These are phyloP conservation scores for Ambrosia artemisiifolia DNA, from an alignment of 129 eudicot species.

Conservation along the genomic window DNA sequence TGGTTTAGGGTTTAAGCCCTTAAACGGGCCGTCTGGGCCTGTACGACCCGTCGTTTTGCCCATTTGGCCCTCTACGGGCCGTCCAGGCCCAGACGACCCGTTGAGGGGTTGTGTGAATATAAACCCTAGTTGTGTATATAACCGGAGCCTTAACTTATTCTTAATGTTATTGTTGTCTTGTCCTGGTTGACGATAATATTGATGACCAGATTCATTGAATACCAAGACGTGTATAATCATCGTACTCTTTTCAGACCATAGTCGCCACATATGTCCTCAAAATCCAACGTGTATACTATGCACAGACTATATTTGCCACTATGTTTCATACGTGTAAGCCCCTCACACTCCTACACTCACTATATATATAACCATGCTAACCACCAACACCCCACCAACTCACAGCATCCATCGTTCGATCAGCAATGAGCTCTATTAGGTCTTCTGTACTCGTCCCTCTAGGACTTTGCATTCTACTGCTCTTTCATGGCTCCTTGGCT, in stretches of 20 bases:
- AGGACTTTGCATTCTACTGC: conserved; percentile 30
- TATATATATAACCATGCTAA: conserved; percentile 19
- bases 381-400: conserved; percentile 20
- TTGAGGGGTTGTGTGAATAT: too few species aligned
- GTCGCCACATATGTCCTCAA: conserved; percentile 15
- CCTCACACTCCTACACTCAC: background rate
- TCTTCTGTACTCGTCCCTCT: conserved; percentile 27
- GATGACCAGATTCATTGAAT: background rate
- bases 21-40: too few species aligned
- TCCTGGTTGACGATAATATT: too few species aligned
- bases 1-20: too few species aligned
- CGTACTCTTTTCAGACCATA: background rate
- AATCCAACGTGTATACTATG: conserved; percentile 22
- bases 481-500: conserved; percentile 44
- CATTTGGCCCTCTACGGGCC: too few species aligned
- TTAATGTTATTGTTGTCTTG: too few species aligned
- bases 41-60: too few species aligned
- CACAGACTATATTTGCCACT: conserved; percentile 21
- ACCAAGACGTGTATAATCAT: background rate
- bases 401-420: too few species aligned
- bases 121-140: too few species aligned
- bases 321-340: conserved; percentile 24
- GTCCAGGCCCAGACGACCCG: too few species aligned
- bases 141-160: too few species aligned
- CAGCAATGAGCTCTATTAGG: background rate